A percentile compares a stretch with the other conserved stretches of the same genome.
Evolutionary conservation across 1,284 basidiomycete genomes (phyloP).

Genomic region (Hemileia vastatrix): DNA sequence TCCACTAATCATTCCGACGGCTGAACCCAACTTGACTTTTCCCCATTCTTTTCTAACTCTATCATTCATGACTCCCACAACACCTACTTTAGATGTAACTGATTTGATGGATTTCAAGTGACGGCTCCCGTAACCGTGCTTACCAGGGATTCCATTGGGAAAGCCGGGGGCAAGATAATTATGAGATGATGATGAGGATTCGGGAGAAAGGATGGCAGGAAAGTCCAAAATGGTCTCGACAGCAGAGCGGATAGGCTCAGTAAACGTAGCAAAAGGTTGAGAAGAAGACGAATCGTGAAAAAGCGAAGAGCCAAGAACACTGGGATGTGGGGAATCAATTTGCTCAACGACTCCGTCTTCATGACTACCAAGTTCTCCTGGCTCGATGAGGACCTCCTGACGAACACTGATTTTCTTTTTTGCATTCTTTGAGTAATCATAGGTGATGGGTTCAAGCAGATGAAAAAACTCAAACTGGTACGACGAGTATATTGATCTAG

Average conservation of each 20-base stretch:
- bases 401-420: conserved; percentile 12
- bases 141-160: conserved; percentile 14
- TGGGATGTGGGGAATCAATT: too few relatives aligned
- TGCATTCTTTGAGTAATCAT: too few relatives aligned
- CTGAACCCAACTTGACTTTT: background rate
- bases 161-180: conserved; percentile 5
- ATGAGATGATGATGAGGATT: background rate
- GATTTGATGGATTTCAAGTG: conserved; percentile 3
- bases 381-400: conserved; percentile 16
- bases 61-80: conserved; percentile 11
- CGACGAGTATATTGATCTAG: conserved; percentile 15
- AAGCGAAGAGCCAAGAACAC: too few relatives aligned
- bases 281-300: background rate
- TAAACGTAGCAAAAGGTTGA: background rate
- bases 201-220: too few relatives aligned
- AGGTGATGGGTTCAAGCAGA: too few relatives aligned
- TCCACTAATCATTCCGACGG: background rate
- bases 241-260: conserved; percentile 13
- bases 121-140: background rate
- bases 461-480: conserved; percentile 23
- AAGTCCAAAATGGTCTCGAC: conserved; percentile 14
- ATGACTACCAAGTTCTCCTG: conserved; percentile 6
- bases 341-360: conserved; percentile 1
- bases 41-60: conserved; percentile 1
- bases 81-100: conserved; percentile 1